A percentile compares a stretch with the other conserved stretches of the same genome.
Evolutionary conservation across 306 rosid species (phyloP).

Genomic region (Leucaena leucocephala): DNA sequence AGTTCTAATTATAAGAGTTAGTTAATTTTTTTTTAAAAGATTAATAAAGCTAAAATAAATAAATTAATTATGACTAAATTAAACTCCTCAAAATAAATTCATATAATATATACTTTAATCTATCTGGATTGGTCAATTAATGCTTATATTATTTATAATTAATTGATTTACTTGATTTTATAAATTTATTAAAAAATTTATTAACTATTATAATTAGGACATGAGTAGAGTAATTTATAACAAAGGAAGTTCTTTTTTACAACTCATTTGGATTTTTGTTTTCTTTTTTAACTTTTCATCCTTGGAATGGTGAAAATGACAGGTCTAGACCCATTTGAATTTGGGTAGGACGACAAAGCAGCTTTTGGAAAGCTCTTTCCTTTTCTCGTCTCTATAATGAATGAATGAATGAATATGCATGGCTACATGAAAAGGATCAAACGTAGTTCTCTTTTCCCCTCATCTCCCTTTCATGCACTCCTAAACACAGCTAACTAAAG

Average conservation of each 20-base stretch:
- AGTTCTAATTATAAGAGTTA: too few relatives aligned
- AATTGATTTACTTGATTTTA: too few relatives aligned
- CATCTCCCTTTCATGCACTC: slow-evolving; percentile 54
- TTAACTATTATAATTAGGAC: too few relatives aligned
- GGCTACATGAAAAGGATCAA: slow-evolving; percentile 61
- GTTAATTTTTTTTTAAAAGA: too few relatives aligned
- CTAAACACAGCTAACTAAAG: slow-evolving; percentile 31
- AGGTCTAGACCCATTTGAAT: slow-evolving; percentile 47
- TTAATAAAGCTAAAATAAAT: too few relatives aligned
- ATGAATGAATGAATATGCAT: slow-evolving; percentile 43
- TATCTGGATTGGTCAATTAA: too few relatives aligned
- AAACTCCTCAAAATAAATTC: too few relatives aligned
- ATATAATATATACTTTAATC: too few relatives aligned
- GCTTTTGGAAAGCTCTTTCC: slow-evolving; percentile 59
- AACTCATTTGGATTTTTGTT: slow-evolving; percentile 18
- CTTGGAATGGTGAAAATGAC: slow-evolving; percentile 56
- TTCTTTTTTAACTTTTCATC: slow-evolving; percentile 26
- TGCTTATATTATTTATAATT: too few relatives aligned
- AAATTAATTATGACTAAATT: too few relatives aligned
- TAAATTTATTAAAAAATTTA: too few relatives aligned
- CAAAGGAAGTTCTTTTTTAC: slow-evolving; percentile 36
- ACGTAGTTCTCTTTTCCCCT: slow-evolving; percentile 50
- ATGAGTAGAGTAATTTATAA: background rate
- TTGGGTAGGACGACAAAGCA: slow-evolving; percentile 54
- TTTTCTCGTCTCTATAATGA: slow-evolving; percentile 44